Conservation (phyloP, 768 basidiomycete genomes). For the Rhizopogon vinicolor region DNA sequence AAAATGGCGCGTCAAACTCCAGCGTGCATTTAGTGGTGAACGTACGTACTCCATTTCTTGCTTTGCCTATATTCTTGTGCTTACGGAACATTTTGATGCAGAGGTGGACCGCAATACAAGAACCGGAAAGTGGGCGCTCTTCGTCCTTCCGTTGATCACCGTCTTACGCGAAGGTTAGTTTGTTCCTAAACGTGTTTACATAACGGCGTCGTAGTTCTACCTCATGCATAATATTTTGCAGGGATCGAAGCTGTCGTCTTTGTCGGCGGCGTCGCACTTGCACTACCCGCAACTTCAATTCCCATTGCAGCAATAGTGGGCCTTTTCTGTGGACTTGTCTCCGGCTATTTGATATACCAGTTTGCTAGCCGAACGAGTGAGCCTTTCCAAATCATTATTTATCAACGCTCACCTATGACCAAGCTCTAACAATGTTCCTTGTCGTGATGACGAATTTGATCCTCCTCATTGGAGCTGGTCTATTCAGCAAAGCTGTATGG, state of each 20-base stretch:
- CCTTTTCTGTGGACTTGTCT: constrained; percentile 66
- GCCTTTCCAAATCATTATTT: constrained; percentile 13
- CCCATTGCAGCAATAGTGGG: constrained; percentile 90
- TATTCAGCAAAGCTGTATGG: constrained; percentile 78
- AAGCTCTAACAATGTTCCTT: constrained; percentile 82
- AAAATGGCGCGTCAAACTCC: constrained; percentile 93
- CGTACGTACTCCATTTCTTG: constrained; percentile 27
- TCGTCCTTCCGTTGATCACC: constrained; percentile 86
- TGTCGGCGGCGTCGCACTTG: constrained; percentile 89
- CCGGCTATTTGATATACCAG: constrained; percentile 75
- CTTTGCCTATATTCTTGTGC: neutral
- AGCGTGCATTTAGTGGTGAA: constrained; percentile 64
- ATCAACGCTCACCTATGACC: neutral
- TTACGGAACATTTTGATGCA: constrained; percentile 3
- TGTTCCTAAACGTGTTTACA: neutral
- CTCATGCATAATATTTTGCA: constrained; percentile 15
- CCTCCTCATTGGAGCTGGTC: constrained; percentile 89
- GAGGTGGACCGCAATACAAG: constrained; percentile 44
- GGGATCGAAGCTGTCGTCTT: constrained; percentile 90
- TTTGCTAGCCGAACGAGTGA: constrained; percentile 72
- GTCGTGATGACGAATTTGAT: constrained; percentile 89
- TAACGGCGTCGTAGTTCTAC: neutral
- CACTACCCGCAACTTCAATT: constrained; percentile 75
- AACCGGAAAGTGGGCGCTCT: constrained; percentile 80
- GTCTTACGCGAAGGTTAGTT: constrained; percentile 82